A percentile compares a stretch with the other conserved stretches of the same genome.
Conservation (phyloP, 805 yeast species). For the Maudiozyma serrabonitensis region DNA sequence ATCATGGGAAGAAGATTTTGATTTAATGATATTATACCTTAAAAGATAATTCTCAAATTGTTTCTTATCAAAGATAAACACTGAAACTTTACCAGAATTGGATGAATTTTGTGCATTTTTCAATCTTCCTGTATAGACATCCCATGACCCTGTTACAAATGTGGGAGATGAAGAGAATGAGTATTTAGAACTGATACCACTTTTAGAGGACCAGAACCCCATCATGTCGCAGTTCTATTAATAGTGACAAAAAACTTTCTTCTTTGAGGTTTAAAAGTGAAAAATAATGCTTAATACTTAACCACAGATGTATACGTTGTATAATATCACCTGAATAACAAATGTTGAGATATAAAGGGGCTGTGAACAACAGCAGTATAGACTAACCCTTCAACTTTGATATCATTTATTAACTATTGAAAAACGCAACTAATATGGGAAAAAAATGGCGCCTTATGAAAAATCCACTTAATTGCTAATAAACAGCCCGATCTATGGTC, state of each 20-base stretch:
- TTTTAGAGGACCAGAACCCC: slow-evolving; percentile 29
- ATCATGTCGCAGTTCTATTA: slow-evolving; percentile 2
- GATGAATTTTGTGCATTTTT: slow-evolving; percentile 38
- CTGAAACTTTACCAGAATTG: slow-evolving; percentile 46
- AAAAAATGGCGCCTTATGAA: too few species aligned
- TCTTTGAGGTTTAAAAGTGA: background rate
- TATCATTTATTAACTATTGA: too few species aligned
- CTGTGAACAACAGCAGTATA: too few species aligned
- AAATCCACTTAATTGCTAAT: too few species aligned
- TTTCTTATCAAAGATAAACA: slow-evolving; percentile 78
- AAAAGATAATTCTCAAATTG: slow-evolving; percentile 50
- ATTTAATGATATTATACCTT: slow-evolving; percentile 40
- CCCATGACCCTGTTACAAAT: slow-evolving; percentile 75
- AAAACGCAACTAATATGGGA: too few species aligned
- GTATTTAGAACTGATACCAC: slow-evolving; percentile 60
- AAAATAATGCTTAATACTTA: too few species aligned
- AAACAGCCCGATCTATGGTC: too few species aligned
- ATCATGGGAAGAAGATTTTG: slow-evolving; percentile 32
- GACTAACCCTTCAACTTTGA: too few species aligned
- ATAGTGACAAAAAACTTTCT: background rate
- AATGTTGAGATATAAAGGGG: too few species aligned
- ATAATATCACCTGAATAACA: too few species aligned
- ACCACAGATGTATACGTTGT: too few species aligned
- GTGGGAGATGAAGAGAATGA: slow-evolving; percentile 60
- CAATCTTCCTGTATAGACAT: slow-evolving; percentile 74